Conservation (phyloP, 176 grass and related monocot species). For the Hordeum marinum region DNA sequence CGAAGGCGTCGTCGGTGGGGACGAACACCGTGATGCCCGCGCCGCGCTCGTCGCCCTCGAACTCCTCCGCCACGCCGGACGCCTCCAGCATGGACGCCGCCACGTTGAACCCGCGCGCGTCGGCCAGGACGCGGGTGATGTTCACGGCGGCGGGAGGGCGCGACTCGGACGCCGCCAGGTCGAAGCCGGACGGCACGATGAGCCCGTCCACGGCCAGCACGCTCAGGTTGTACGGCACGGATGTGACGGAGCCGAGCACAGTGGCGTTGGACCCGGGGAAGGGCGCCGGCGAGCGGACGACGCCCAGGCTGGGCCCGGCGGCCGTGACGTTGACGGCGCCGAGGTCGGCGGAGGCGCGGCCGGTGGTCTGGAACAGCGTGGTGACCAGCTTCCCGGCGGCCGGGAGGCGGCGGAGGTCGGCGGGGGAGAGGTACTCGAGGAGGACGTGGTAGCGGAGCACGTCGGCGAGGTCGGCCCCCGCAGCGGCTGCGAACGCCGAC, state of each 20-base stretch:
- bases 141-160: slow-evolving; percentile 46
- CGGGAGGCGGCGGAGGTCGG: slow-evolving; percentile 61
- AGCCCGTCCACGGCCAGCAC: slow-evolving; percentile 57
- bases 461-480: slow-evolving; percentile 64
- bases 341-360: slow-evolving; percentile 58
- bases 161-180: slow-evolving; percentile 66
- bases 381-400: slow-evolving; percentile 63
- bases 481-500: slow-evolving; percentile 28
- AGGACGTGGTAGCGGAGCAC: slow-evolving; percentile 88
- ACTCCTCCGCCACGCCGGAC: slow-evolving; percentile 67
- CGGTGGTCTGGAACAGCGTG: slow-evolving; percentile 83
- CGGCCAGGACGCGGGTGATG: slow-evolving; percentile 71
- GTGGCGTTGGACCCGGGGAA: slow-evolving; percentile 62
- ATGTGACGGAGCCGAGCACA: slow-evolving; percentile 36
- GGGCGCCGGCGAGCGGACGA: slow-evolving; percentile 49
- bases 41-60: slow-evolving; percentile 76
- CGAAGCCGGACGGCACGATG: slow-evolving; percentile 54
- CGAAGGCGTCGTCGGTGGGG: slow-evolving; percentile 90
- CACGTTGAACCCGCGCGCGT: slow-evolving; percentile 86
- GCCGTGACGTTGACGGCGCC: slow-evolving; percentile 68
- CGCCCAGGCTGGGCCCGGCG: neutral
- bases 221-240: slow-evolving; percentile 76
- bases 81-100: slow-evolving; percentile 86
- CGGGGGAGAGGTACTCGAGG: slow-evolving; percentile 66
- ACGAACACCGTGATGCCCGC: slow-evolving; percentile 87